Base-by-base conservation (phyloP, 2,329 filamentous ascomycete genomes). In the Phialophora tarda region DNA sequence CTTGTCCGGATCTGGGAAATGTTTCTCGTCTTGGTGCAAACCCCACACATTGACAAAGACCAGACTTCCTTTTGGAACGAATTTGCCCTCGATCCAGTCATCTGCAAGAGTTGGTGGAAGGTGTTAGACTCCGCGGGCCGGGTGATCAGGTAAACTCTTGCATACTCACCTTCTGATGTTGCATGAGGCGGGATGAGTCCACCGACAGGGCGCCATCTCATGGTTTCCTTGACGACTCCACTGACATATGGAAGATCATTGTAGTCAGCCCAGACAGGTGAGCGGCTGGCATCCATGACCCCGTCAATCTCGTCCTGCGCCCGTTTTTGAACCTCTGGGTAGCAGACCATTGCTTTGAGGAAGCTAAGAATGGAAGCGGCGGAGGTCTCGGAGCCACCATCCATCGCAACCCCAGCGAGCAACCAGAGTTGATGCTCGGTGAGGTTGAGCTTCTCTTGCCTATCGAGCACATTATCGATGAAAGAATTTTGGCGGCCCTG, bases 21-120 rank as follows among this genome's bases (percentile, higher is more conserved):
- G 78, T 14, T 63, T 63, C 21, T 68, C 65, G 41, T 77, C 74
- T 34, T 76, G 71, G 55, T 81, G 79, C 59, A 82, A 77, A 21
- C 76, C 78, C 82, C 83, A 85, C 2, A 82, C 76, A 59, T 85
- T 85, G 8, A 82, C 73, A 0, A 81, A 76, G 6, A 86, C 72
- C 1, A 74, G 77, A 0, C 82, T 75, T 4, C 78, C 78, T 50
- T 80, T 81, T 4, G 84, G 83, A 51, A 86, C 81, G 26, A 77
- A 75, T 59, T 78, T 79, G 5, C 81, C 82, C 7, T 80, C 73
- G 47, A 79, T 74, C 66, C 69, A 73, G 57, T 23, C 32, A 30
- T 62, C 59, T 62, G 26, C 79, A 30, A 77, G 59, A 82, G 78
- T 74, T n/a, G 38, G 56, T 8, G 21, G 24, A 26, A 48, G 23